Conservation (phyloP, 176 grass and related monocot species). For the Phragmites australis region DNA sequence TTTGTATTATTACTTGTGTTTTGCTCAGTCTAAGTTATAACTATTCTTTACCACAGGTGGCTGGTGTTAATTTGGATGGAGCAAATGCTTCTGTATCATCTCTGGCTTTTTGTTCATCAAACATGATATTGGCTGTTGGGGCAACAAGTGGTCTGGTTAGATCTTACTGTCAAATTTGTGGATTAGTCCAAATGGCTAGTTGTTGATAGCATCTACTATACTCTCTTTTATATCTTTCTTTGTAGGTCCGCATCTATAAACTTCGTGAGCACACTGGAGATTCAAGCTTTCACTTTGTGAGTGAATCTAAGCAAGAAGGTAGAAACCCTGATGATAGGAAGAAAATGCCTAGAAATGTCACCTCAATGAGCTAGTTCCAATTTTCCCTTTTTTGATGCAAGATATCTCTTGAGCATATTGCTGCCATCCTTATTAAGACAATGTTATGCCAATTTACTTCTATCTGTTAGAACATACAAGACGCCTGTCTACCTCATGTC, state of each 20-base stretch:
- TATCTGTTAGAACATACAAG: background rate
- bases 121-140: slow-evolving; percentile 81
- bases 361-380: background rate
- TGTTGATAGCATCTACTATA: slow-evolving; percentile 11
- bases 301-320: slow-evolving; percentile 84
- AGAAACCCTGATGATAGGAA: slow-evolving; percentile 25
- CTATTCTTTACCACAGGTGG: slow-evolving; percentile 52
- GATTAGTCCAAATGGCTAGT: slow-evolving; percentile 22
- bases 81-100: slow-evolving; percentile 69
- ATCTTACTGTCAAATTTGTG: slow-evolving; percentile 36
- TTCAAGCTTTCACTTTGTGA: slow-evolving; percentile 78
- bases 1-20: slow-evolving; percentile 9
- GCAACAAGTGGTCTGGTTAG: slow-evolving; percentile 92
- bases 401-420: slow-evolving; percentile 20
- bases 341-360: background rate
- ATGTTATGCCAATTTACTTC: slow-evolving; percentile 8
- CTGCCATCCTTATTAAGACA: slow-evolving; percentile 30
- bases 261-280: slow-evolving; percentile 64
- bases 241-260: slow-evolving; percentile 84
- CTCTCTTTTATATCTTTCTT: slow-evolving; percentile 25
- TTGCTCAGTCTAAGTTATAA: background rate
- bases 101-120: slow-evolving; percentile 68
- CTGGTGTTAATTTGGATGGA: slow-evolving; percentile 61
- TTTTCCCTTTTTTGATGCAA: slow-evolving; percentile 1
- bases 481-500: background rate